Percentiles rank a stretch among this genome's conserved stretches.
These are phyloP conservation scores for Beta corolliflora DNA, from an alignment of 179 eudicot genomes.

Conservation along the genomic window DNA sequence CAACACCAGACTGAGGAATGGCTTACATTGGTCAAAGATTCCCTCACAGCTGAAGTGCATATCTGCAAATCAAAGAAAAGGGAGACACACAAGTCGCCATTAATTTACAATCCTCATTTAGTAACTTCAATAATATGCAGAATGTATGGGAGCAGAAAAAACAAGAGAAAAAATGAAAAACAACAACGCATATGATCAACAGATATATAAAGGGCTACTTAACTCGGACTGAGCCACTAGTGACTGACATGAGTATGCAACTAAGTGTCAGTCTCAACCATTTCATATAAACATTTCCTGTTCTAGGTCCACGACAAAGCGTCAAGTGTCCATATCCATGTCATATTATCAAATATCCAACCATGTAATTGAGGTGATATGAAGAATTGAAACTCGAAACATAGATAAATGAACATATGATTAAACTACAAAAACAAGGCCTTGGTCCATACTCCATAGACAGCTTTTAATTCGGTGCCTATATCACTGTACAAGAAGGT, in stretches of 20 bases:
- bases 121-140: neutral
- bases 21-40: conserved; percentile 86
- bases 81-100: neutral
- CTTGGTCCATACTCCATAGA: conserved; percentile 2
- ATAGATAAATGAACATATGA: neutral
- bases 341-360: no score
- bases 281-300: no score
- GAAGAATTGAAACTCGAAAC: no score
- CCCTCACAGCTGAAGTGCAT: conserved; percentile 77
- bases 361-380: no score
- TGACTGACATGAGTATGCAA: no score
- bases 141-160: no score
- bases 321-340: no score
- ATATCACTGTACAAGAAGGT: neutral
- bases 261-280: no score
- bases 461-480: neutral
- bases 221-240: no score
- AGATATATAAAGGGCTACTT: neutral
- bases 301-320: no score
- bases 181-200: neutral
- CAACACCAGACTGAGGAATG: conserved; percentile 16
- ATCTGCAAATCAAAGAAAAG: conserved; percentile 53
- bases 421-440: neutral
- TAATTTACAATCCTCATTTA: neutral
- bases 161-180: neutral